Evolutionary conservation across 2,329 filamentous ascomycete species (phyloP), one percentile per base, ranked within the genome.

Genomic region (Diaporthe eres): DNA sequence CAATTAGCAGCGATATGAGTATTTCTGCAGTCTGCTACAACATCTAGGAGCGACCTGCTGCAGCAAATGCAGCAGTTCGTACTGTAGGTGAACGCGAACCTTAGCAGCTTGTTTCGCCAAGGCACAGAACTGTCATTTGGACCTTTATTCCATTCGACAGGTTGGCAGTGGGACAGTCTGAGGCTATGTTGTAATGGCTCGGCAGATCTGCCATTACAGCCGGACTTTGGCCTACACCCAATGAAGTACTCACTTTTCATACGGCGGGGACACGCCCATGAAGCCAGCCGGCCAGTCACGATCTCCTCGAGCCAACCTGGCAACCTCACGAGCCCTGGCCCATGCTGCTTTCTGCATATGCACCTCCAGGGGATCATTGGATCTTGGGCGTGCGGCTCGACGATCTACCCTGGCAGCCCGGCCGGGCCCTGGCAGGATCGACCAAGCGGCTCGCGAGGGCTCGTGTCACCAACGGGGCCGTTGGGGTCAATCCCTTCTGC

Each of bases 261-360:
- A 63, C 34, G 34, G 22, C 57, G 34, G n/a, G 39, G 37, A 63
- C n/a, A 13, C n/a, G n/a, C 19, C 60, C 25, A 31, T 8, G 25
- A 31, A 28, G 39, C n/a, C 58, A 63, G 12, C 37, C 39, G 22
- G 42, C 39, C 61, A 47, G 42, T 42, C 42, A 65, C 42, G 9
- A 31, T 34, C 25, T n/a, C 22, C 39, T 47, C 17, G 22, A 44
- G 17, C 61, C 25, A 65, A 34, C 61, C 49, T 65, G 42, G 25
- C 61, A 49, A 31, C 17, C 61, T 65, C 61, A 49, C 42, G 42
- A 15, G 28, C 42, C 61, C 61, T 65, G 61, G 25, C 61, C 61
- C 61, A 49, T 65, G 61, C 17, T 49, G 25, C 61, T 65, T 49
- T 25, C 61, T 65, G 63, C 31, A 68, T 51, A 68, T 53, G 44